Base-by-base conservation (phyloP, 257 asterid genomes). In the Ilex aquifolium region DNA sequence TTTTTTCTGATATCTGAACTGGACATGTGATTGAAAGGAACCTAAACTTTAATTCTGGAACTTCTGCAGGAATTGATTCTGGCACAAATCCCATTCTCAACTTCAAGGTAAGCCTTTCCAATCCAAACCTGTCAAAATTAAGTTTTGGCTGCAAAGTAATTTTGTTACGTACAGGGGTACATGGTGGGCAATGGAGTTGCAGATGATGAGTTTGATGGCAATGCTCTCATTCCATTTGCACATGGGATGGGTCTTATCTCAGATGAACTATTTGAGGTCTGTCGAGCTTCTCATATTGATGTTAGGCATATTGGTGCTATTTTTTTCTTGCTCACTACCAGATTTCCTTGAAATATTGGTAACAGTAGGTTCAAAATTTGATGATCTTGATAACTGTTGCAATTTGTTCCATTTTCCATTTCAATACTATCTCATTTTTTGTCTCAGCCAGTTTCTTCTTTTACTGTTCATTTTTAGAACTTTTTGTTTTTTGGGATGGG, bases 231-330 rank as follows among this genome's bases (percentile, higher is more conserved):
- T 58, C 99, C 99, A 54, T 92, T 92, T 71, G 88, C 56, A 13
- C 99, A 87, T 61, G 99, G 99, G 56, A 92, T 92, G 99, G 99
- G 95, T 71, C 96, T 92, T 31, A 89, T 92, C 56, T 83, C 97
- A 3, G 93, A 92, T 61, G 84, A 87, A n/a, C 80, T 89, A 32
- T 92, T 62, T 58, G 76, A 85, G 91, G 99, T 87, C 65, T 57
- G 72, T 64, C 7, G 44, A 61, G 68, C 66, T 53, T 50, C 67
- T 62, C 29, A 29, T 69, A 48, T n/a, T 51, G 31, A 17, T 57
- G 4, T 17, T 4, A 13, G 9, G 57, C 13, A 21, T 39, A 13
- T 31, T 30, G 15, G 44, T 44, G 31, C 46, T 55, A 17, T 3
- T 16, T 21, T 36, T 53, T 53, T 42, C 57, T 16, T 56, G 49